Evolutionary conservation across 129 eudicot species (phyloP).

Genomic region (Tagetes erecta): DNA sequence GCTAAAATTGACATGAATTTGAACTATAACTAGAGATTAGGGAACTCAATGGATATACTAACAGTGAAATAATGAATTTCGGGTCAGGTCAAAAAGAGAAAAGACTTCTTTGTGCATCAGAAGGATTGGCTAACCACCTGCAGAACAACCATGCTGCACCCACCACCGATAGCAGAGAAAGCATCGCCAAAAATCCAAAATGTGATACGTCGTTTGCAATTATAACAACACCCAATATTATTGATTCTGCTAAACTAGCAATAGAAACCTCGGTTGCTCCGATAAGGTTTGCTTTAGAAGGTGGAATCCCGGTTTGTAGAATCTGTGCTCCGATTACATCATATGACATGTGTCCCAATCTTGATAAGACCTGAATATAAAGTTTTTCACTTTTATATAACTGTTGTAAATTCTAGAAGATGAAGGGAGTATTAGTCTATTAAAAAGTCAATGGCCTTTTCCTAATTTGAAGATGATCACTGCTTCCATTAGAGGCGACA

Average conservation of each 20-base stretch:
- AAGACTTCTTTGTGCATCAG: conserved; percentile 71
- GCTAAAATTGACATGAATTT: conserved; percentile 24
- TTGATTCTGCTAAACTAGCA: conserved; percentile 91
- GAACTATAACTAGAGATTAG: conserved; percentile 25
- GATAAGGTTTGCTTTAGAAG: conserved; percentile 92
- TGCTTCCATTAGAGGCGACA: not conserved
- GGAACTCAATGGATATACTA: conserved; percentile 26
- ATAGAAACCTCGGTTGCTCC: conserved; percentile 94
- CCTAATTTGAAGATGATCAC: not conserved
- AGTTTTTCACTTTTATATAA: not conserved
- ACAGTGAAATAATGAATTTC: conserved; percentile 29
- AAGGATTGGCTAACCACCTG: conserved; percentile 75
- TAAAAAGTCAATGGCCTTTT: conserved; percentile 7
- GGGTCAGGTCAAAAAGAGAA: conserved; percentile 51
- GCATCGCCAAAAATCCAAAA: conserved; percentile 80
- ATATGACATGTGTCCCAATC: conserved; percentile 96
- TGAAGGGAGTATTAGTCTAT: not conserved
- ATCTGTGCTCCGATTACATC: conserved; percentile 93
- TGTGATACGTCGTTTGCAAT: conserved; percentile 82
- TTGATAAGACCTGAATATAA: conserved; percentile 69
- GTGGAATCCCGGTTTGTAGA: conserved; percentile 94
- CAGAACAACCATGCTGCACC: conserved; percentile 91
- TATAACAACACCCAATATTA: conserved; percentile 87
- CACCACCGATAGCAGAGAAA: conserved; percentile 83
- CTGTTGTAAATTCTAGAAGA: not conserved